phyloP scores from a whole-genome alignment of 371 early-diverging fungal species.

The Mucor sp. region DNA sequence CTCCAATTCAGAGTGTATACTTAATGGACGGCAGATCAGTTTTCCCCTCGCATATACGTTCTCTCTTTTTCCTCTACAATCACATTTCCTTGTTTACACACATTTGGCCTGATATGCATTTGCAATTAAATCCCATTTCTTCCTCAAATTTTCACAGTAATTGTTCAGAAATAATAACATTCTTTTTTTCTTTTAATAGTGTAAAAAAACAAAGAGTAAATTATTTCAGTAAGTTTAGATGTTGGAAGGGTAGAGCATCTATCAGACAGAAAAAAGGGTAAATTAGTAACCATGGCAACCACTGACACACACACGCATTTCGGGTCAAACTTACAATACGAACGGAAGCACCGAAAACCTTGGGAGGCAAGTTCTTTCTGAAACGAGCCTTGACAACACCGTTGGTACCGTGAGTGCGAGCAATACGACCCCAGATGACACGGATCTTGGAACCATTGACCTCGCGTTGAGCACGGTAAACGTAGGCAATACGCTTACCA shows the following conservation, averaged over 20 bases:
- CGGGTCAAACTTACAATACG: constrained; percentile 75
- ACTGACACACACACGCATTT: neutral
- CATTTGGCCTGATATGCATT: neutral
- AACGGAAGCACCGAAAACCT: constrained; percentile 89
- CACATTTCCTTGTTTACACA: too few species aligned
- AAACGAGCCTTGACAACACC: constrained; percentile 98
- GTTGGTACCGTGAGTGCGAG: constrained; percentile 93
- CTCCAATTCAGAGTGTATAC: too few species aligned
- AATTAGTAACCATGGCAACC: neutral
- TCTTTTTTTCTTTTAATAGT: neutral
- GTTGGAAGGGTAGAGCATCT: constrained; percentile 95
- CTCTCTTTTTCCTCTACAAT: neutral
- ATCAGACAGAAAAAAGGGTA: neutral
- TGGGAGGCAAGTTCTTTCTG: constrained; percentile 95
- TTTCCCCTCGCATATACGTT: neutral
- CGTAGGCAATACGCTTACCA: constrained; percentile 84
- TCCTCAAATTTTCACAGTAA: too few species aligned
- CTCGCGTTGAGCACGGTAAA: constrained; percentile 88
- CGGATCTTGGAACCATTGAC: constrained; percentile 92
- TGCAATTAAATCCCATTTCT: too few species aligned
- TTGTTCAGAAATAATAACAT: neutral
- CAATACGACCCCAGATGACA: constrained; percentile 97
- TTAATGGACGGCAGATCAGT: too few species aligned
- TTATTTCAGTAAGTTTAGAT: constrained; percentile 54
- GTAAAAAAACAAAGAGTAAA: neutral